Evolutionary conservation across 1,284 basidiomycete genomes (phyloP), one percentile per base, ranked within the genome.

Genomic region (Neolentinus lepideus): DNA sequence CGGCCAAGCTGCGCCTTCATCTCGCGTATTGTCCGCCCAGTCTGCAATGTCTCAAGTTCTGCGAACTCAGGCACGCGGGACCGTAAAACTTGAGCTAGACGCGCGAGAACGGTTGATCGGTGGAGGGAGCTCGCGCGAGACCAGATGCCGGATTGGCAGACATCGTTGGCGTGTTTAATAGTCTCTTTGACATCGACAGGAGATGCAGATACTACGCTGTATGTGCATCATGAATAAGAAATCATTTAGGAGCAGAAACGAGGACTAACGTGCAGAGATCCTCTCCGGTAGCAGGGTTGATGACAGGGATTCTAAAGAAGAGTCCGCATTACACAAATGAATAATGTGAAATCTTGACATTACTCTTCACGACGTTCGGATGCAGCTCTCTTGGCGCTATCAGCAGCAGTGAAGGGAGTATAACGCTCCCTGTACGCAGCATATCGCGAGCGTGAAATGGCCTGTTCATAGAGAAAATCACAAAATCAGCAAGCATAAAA

Each of bases 1-100:
- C 89, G 76, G 4, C 76, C 73, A 6, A 92, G 73, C 67, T 92
- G 90, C 1, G 82, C 81, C 31, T 74, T 81, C 88, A 92, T 90
- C 69, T 92, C 90, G 14, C 86, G 75, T 53, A 91, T 81, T 16
- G 86, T 73, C 54, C 90, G 75, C 4, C 90, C 89, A 0, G 88
- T 91, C 66, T 92, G 89, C 52, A 84, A 57, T 1, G 81, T 80
- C 67, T 92, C 90, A n/a, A 88, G 72, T 43, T 72, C 67, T 1
- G 88, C 88, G 22, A 92, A 67, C 31, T 83, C 75, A 1, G 77
- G 73, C 22, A 87, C 69, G 56, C 72, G 74, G 16, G 73, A 72
- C 59, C 85, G 81, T 3, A 92, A 72, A 1, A 74, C 63, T 8
- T 80, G 73, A 3, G 90, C 88, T 24, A 92, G 73, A 36, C 77